phyloP scores from a whole-genome alignment of 345 rosid species.

The Hibiscus syriacus region DNA sequence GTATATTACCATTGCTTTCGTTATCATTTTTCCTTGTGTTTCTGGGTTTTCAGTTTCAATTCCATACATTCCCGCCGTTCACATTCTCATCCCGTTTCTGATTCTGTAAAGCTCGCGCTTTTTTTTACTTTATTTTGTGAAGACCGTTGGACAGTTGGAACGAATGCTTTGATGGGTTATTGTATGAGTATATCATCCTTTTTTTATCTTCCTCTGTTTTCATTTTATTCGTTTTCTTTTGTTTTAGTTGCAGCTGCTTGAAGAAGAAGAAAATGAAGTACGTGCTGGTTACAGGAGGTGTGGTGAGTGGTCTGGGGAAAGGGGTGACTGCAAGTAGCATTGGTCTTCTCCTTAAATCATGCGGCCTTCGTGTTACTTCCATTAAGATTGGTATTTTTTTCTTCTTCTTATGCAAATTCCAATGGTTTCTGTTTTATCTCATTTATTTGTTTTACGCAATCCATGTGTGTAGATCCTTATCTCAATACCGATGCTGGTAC shows the following conservation, averaged over 20 bases:
- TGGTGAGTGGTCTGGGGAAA: slow-evolving; percentile 87
- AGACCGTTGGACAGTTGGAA: no score
- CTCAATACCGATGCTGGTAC: slow-evolving; percentile 84
- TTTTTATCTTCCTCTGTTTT: neutral
- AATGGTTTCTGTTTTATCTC: neutral
- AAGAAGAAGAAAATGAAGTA: slow-evolving; percentile 48
- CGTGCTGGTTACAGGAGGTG: slow-evolving; percentile 76
- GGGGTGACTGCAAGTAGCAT: slow-evolving; percentile 87
- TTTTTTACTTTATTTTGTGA: neutral
- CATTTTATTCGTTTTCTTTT: no score
- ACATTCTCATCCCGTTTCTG: neutral
- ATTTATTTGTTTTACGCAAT: neutral
- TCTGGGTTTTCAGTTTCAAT: neutral
- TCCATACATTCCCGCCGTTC: neutral
- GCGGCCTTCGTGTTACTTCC: slow-evolving; percentile 76
- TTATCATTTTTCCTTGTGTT: neutral
- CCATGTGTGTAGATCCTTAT: slow-evolving; percentile 38
- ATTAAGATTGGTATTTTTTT: slow-evolving; percentile 67
- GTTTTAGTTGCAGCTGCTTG: neutral
- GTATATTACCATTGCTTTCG: neutral
- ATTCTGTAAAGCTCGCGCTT: neutral
- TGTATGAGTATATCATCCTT: neutral
- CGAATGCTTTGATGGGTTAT: neutral
- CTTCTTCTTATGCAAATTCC: neutral
- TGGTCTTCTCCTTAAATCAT: slow-evolving; percentile 71